Evolutionary conservation across 352 stramenopile species (phyloP), one percentile per base, ranked within the genome.

Genomic region (Phytophthora cajani): DNA sequence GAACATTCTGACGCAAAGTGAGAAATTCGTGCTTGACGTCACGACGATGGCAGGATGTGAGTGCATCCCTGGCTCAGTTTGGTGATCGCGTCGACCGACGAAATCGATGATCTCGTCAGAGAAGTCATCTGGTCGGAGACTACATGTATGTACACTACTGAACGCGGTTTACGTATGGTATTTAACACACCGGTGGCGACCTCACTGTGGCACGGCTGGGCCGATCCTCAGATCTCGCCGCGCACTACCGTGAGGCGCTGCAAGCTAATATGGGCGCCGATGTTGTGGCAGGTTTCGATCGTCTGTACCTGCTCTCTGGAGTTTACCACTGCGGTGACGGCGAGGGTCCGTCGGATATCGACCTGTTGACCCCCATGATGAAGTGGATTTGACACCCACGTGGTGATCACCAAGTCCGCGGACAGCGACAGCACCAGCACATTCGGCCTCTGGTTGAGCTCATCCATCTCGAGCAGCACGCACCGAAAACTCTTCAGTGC

Each of bases 351-450:
- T 74, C 76, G 5, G 67, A 68, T 9, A 76, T 81, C 21, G 78
- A 86, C 50, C 59, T 86, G 40, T 51, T 86, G 51, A 81, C 70
- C 9, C 76, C 79, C 27, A 84, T 86, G 76, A 61, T 84, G n/a
- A 57, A 79, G 49, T 84, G 77, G 74, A 66, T 87, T n/a, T 30
- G 50, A 7, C 64, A 67, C n/a, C 1, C 76, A 76, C 17, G 64
- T 75, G 38, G 73, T 54, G 9, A 46, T 83, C 38, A 44, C 68
- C 68, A 30, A 79, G 74, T 50, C 68, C 65, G 8, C 61, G 60
- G 9, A 58, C 61, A 10, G 30, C 30, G 30, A 33, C 7, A 69
- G 49, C 57, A 65, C 47, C 2, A 75, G 60, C 33, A 55, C 62
- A 57, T 80, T 77, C 33, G 73, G 73, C 5, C 73, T 77, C 27